Percentiles rank a stretch among this genome's conserved stretches.
Evolutionary conservation across 2,329 filamentous ascomycete species (phyloP).

Genomic region (Fusarium sacchari): DNA sequence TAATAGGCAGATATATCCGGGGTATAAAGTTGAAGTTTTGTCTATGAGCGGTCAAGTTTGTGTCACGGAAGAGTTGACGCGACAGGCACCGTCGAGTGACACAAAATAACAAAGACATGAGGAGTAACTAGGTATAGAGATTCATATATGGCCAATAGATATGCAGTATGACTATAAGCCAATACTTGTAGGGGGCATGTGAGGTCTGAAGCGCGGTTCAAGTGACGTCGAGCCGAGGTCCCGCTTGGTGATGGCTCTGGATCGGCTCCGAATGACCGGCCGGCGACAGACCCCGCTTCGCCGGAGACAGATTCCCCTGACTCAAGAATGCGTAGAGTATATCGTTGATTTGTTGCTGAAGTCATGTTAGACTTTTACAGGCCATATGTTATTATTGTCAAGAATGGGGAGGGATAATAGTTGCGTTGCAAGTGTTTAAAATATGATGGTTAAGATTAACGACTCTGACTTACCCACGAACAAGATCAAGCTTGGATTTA

Average conservation of each 20-base stretch:
- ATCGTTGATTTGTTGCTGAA: too few species aligned
- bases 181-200: slow-evolving; percentile 12
- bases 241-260: slow-evolving; percentile 16
- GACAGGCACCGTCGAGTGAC: slow-evolving; percentile 24
- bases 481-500: background rate
- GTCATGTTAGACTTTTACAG: background rate
- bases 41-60: background rate
- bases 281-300: background rate
- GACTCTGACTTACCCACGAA: too few species aligned
- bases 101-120: slow-evolving; percentile 30
- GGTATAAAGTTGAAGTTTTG: slow-evolving; percentile 18
- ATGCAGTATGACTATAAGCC: background rate
- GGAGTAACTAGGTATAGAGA: background rate
- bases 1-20: background rate
- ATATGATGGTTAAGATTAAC: too few species aligned
- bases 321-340: background rate
- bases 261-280: slow-evolving; percentile 29
- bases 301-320: background rate
- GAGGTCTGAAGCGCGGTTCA: slow-evolving; percentile 23
- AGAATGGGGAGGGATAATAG: too few species aligned
- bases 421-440: fast-evolving
- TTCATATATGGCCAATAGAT: background rate
- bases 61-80: slow-evolving; percentile 8
- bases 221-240: slow-evolving; percentile 41
- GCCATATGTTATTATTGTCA: background rate